phyloP scores from a whole-genome alignment of 2,329 filamentous ascomycete genomes.

The Botrytis galanthina region DNA sequence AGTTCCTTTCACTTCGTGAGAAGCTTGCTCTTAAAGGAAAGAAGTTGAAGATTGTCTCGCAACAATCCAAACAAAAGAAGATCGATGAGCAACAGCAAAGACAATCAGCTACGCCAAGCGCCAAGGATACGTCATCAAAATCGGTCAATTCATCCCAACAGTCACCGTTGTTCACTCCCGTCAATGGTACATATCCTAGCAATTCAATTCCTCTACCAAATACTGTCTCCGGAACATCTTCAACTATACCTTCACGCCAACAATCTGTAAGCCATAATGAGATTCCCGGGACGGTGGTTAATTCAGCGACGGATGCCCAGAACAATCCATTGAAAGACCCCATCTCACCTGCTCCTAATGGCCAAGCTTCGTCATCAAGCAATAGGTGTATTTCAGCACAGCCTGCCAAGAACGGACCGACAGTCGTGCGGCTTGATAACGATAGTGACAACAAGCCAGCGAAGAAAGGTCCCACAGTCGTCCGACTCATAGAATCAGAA shows the following conservation, averaged over 20 bases:
- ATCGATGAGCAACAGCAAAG: not conserved
- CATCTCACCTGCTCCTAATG: not conserved
- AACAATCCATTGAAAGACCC: not conserved
- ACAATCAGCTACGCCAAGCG: constrained; percentile 18
- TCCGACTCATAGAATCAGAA: constrained; percentile 31
- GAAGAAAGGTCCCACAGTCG: constrained; percentile 33
- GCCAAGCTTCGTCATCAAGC: not conserved
- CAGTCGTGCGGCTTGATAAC: constrained; percentile 30
- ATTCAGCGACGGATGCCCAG: not conserved
- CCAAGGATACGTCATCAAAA: not conserved
- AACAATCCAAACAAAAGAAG: constrained; percentile 17
- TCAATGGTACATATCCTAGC: not conserved
- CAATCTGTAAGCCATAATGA: constrained; percentile 1
- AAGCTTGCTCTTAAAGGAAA: constrained; percentile 36
- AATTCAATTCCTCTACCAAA: not conserved
- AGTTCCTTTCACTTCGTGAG: constrained; percentile 35
- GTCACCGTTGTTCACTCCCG: not conserved
- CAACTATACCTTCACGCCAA: not conserved
- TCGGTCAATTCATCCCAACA: not conserved
- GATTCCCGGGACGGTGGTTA: not conserved
- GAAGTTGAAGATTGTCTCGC: constrained; percentile 33
- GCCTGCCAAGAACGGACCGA: constrained; percentile 26
- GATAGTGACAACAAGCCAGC: not conserved
- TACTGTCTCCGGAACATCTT: not conserved
- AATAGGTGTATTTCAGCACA: not conserved